These are phyloP conservation scores for Lachnellula hyalina DNA, from an alignment of 2,329 filamentous ascomycete genomes.

Conservation along the genomic window DNA sequence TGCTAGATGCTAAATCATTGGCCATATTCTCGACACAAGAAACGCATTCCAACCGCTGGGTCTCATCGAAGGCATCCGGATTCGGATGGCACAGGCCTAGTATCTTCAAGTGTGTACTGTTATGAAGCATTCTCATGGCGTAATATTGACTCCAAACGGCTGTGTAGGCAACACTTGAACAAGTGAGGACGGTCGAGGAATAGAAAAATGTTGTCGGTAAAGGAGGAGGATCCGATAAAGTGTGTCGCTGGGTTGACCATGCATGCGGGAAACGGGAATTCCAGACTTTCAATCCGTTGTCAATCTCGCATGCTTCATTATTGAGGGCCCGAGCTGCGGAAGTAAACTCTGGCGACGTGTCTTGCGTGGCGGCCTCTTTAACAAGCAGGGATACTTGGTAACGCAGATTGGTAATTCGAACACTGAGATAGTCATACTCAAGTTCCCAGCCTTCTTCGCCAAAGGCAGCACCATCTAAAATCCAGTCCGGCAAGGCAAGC, in stretches of 20 bases:
- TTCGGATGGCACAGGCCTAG: conserved; percentile 6
- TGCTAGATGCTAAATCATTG: conserved; percentile 1
- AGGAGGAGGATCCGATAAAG: conserved; percentile 1
- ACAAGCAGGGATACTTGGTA: conserved; percentile 1
- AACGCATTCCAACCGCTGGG: not conserved
- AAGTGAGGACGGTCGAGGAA: conserved; percentile 24
- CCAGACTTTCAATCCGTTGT: conserved; percentile 10
- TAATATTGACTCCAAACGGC: conserved; percentile 27
- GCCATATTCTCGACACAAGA: not conserved
- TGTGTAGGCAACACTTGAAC: conserved; percentile 19
- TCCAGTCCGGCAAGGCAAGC: conserved; percentile 27
- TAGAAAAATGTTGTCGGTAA: conserved; percentile 18
- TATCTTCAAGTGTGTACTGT: conserved; percentile 20
- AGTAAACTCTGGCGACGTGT: no score
- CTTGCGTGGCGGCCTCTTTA: not conserved
- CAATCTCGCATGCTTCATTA: conserved; percentile 8
- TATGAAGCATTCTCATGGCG: conserved; percentile 24
- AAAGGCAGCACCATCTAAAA: conserved; percentile 27
- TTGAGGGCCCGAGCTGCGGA: not conserved
- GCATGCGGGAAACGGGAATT: not conserved
- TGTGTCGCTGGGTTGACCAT: conserved; percentile 10
- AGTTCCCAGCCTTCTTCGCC: conserved; percentile 29
- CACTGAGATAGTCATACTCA: conserved; percentile 27
- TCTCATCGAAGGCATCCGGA: not conserved
- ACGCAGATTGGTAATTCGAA: conserved; percentile 21